Evolutionary conservation across 306 rosid species (phyloP), one percentile per base, ranked within the genome.

Genomic region (Clitoria ternatea): DNA sequence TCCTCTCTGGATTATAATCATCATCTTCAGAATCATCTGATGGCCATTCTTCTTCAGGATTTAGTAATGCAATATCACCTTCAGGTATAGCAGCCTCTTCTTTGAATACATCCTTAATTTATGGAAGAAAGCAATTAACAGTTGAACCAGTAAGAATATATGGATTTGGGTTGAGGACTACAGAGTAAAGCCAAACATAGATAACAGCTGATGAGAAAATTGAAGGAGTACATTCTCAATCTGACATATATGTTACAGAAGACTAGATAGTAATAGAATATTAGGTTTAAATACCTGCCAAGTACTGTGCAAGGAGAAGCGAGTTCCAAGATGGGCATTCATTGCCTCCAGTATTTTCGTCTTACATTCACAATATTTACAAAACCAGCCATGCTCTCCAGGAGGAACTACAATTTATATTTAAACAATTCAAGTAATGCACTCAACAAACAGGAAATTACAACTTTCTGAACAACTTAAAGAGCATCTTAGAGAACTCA

Each of bases 21-120:
- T 84, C 91, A 70, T 92, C 98, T 61, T 83, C 96, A 42, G 98
- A 89, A 81, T 89, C 98, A 81, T 92, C 96, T 1, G 96, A 92
- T 45, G 98, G 98, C 96, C 92, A 92, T 62, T 89, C 88, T 67
- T 81, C 95, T 57, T 79, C 96, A 17, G 87, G 89, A 77, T 89
- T 85, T 50, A 74, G 63, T 68, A 81, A 61, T 36, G 81, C 71
- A 72, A 82, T 69, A 37, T 72, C 84, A 66, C 83, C 86, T 73
- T 86, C 87, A 12, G 91, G 96, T 23, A 72, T 76, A 79, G 88
- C 80, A 63, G 98, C 96, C 81, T 92, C 98, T 77, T 89, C 95
- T 85, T 88, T 85, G 84, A 92, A 90, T 62, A 92, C 74, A 69
- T 92, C 96, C 98, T 80, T 89, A 67, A 69, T 61, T 60, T 64